Evolutionary conservation across 2,329 filamentous ascomycete species (phyloP).

Genomic region (Penicillium brasilianum): DNA sequence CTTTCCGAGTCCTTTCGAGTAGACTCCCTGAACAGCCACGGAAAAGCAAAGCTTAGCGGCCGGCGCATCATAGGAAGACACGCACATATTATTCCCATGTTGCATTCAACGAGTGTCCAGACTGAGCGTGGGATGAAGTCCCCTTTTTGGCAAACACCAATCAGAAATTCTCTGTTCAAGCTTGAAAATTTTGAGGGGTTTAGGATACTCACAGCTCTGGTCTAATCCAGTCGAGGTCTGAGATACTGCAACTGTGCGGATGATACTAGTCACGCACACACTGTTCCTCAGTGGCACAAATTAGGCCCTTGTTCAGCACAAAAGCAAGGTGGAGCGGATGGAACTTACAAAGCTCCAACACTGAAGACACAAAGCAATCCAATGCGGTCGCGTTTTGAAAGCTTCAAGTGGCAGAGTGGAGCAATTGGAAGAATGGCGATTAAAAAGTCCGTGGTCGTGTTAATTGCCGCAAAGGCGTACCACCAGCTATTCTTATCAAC

Average conservation of each 20-base stretch:
- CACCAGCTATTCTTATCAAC: conserved; percentile 27
- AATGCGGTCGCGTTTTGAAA: conserved; percentile 26
- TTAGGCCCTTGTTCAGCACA: not conserved
- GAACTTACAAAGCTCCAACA: conserved; percentile 31
- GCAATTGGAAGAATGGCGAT: conserved; percentile 32
- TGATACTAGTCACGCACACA: conserved; percentile 8
- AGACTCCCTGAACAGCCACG: conserved; percentile 15
- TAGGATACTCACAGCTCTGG: conserved; percentile 7
- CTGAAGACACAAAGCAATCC: conserved; percentile 28
- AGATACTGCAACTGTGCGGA: no score
- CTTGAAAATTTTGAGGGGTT: not conserved
- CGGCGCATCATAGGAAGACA: conserved; percentile 46
- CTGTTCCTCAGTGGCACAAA: not conserved
- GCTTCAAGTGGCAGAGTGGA: conserved; percentile 27
- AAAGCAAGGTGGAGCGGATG: not conserved
- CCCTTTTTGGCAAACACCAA: conserved; percentile 8
- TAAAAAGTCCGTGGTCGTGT: conserved; percentile 33
- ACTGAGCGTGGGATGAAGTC: conserved; percentile 9
- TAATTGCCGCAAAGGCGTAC: conserved; percentile 32
- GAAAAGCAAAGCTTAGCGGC: conserved; percentile 32
- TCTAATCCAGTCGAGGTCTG: not conserved
- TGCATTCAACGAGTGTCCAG: conserved; percentile 43
- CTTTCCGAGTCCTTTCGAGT: not conserved
- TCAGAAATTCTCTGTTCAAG: not conserved
- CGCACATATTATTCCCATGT: conserved; percentile 30